Evolutionary conservation across 345 rosid genomes (phyloP), one percentile per base, ranked within the genome.

Genomic region (Triadica sebifera): DNA sequence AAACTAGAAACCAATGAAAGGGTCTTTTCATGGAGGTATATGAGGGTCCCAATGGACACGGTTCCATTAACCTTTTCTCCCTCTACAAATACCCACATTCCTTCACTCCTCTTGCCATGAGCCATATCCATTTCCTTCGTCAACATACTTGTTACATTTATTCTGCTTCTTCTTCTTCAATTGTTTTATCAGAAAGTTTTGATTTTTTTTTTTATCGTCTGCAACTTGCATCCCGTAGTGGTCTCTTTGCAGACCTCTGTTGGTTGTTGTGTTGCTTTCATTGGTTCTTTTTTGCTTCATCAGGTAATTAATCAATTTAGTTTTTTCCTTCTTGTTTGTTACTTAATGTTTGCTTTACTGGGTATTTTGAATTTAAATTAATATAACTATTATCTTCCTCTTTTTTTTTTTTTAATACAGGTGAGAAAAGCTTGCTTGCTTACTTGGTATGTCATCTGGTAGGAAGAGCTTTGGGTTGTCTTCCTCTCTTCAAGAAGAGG

Each of bases 1-100:
- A 69, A 78, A 69, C 20, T 55, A 71, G 46, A 71, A 75, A 65
- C 75, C 76, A 78, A 69, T 68, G 70, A 77, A 77, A 70, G 72
- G 59, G 79, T 64, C 65, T 76, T 87, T 81, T 79, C 52, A 81
- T 77, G 73, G 86, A 81, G 82, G 86, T 77, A 76, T 80, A 60
- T 81, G 47, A 20, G 87, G 96, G 89, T 51, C 88, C 94, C 87
- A 71, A 7, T 77, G 89, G 79, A 87, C 91, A 84, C 73, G 90
- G 83, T 90, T 88, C 93, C 82, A 62, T 73, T 41, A 34, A 49
- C 85, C 59, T 78, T 85, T 82, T 17, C 68, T 45, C 58, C 50
- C 67, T 82, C 88, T 83, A 83, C 81, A 81, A 81, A 87, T 84
- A 87, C 88, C 84, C 53, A 4, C 78, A 43, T 64, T 37, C 75